Evolutionary conservation across 2,329 filamentous ascomycete genomes (phyloP).

Genomic region (Sarocladium oryzae): DNA sequence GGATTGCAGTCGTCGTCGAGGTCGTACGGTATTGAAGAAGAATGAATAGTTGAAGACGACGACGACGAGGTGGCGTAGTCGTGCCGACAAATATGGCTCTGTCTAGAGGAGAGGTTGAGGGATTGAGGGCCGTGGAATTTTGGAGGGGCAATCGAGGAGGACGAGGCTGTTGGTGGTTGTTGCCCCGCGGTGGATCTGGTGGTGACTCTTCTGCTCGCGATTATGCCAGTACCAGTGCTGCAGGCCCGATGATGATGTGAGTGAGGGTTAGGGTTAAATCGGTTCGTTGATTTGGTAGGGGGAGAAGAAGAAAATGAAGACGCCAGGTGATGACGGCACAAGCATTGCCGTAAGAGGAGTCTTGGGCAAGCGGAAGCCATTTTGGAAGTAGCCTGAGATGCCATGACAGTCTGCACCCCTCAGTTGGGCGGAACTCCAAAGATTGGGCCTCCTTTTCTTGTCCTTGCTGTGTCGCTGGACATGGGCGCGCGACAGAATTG

Average conservation of each 20-base stretch:
- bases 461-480: not conserved
- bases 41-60: not conserved
- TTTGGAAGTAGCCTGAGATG: not conserved
- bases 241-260: not conserved
- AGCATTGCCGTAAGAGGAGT: not conserved
- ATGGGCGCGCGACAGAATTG: not conserved
- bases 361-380: not conserved
- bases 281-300: not conserved
- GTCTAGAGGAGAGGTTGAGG: not conserved
- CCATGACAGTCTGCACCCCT: not conserved
- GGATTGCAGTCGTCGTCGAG: not conserved
- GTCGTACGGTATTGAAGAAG: not conserved
- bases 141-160: conserved; percentile 6
- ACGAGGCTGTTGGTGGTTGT: conserved; percentile 1
- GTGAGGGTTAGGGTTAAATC: not conserved
- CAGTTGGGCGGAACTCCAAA: not conserved
- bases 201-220: not conserved
- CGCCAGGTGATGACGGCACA: not conserved
- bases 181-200: conserved; percentile 8
- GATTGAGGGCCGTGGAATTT: conserved; percentile 4
- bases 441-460: not conserved
- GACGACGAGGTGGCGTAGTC: not conserved
- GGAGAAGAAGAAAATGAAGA: not conserved
- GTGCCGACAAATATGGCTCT: not conserved
- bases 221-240: too few species aligned